phyloP scores from a whole-genome alignment of 169 alveolate species.

The Cyclospora cayetanensis region DNA sequence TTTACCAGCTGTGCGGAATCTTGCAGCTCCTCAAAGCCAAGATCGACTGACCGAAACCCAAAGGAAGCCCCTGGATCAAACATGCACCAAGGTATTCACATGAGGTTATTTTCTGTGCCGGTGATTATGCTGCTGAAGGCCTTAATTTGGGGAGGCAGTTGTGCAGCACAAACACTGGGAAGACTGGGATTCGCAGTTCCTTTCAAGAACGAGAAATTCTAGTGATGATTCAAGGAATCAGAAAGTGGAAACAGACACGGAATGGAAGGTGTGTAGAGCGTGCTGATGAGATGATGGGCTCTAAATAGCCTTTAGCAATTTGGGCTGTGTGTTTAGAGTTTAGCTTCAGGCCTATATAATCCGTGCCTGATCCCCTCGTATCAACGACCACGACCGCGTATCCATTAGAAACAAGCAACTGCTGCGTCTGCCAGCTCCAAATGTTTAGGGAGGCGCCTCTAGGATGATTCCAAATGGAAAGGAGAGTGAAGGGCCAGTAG shows the following conservation, averaged over 20 bases:
- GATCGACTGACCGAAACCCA: constrained; percentile 77
- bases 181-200: not conserved
- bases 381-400: constrained; percentile 80
- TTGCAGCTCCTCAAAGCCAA: constrained; percentile 73
- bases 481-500: constrained; percentile 79
- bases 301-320: no score
- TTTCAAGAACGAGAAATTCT: no score
- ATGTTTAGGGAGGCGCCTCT: constrained; percentile 74
- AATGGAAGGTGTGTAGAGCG: no score
- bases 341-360: no score
- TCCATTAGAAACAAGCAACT: constrained; percentile 75
- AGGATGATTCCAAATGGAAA: constrained; percentile 79
- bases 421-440: constrained; percentile 79
- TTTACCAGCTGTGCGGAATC: constrained; percentile 72
- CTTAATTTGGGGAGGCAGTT: not conserved
- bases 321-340: no score
- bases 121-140: not conserved
- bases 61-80: constrained; percentile 75
- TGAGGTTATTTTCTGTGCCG: not conserved
- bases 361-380: constrained; percentile 79
- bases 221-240: no score
- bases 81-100: not conserved
- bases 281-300: no score
- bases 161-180: not conserved
- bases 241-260: no score